Base-by-base conservation (phyloP, 495 filamentous ascomycete genomes). In the Parathielavia appendiculata region DNA sequence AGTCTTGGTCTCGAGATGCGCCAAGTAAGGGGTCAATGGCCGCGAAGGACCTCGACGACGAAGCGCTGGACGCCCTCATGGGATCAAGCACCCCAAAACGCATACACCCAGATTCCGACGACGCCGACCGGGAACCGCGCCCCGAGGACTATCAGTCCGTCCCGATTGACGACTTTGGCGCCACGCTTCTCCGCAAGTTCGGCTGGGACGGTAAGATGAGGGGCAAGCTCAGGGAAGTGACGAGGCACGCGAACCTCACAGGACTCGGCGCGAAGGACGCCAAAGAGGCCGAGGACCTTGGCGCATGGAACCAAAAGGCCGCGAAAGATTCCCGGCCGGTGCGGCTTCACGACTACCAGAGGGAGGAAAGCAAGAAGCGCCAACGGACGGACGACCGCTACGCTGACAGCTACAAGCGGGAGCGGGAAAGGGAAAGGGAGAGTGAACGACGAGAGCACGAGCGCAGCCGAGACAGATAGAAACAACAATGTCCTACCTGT, bases 111-210 rank as follows among this genome's bases (percentile, higher is more conserved):
- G 86, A 88, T 65, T 78, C 91, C 41, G 76, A 79, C 2, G 78
- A 80, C n/a, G 84, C 90, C 0, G 91, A 91, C 0, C 86, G 90
- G 22, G 73, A 83, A 16, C 85, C 91, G 3, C 86, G 82, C 0
- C 74, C 93, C 22, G 90, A 90, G 46, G 90, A 92, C 63, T 99
- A 99, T 72, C 85, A 83, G 30, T 83, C 86, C 5, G 82, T 96
- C 12, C 92, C 95, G 0, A 90, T 97, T 38, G 93, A 97, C 58
- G 90, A 95, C 57, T 99, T 97, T 64, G 93, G 92, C 35, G 86
- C 89, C 22, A 90, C 89, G 3, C 73, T 97, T 51, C 79, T 99
- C 26, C 82, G 90, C 8, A 89, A 90, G 12, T 95, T 96, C 85
- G 93, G 93, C 5, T 97, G 92, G 92, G 89, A 96, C 58, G 92